Evolutionary conservation across 257 asterid genomes (phyloP).

Genomic region (Primulina tabacum): DNA sequence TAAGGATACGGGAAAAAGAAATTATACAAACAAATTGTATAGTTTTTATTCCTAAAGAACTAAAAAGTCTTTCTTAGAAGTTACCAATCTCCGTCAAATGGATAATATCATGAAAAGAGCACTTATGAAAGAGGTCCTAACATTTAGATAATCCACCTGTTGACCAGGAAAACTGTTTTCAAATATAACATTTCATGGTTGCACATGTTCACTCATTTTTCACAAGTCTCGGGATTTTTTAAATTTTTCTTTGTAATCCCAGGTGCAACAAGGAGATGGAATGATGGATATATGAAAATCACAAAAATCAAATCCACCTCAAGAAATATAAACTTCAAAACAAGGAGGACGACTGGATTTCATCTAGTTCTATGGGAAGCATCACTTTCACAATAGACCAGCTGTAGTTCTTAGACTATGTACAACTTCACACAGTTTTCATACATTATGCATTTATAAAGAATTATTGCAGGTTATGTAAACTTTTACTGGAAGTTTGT

Average conservation of each 20-base stretch:
- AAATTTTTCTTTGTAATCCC: background rate
- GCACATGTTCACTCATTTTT: background rate
- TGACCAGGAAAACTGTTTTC: background rate
- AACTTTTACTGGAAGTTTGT: background rate
- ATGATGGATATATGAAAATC: background rate
- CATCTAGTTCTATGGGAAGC: background rate
- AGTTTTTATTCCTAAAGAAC: slow-evolving; percentile 1
- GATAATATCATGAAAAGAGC: background rate
- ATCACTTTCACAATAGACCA: slow-evolving; percentile 2
- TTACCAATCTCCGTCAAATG: background rate
- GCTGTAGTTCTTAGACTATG: background rate
- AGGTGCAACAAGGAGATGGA: background rate
- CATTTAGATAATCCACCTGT: slow-evolving; percentile 11
- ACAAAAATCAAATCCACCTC: background rate
- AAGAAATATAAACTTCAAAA: background rate
- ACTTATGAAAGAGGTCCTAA: background rate
- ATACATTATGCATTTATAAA: slow-evolving; percentile 1
- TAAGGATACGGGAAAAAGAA: background rate
- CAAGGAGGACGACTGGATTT: background rate
- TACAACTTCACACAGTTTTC: background rate
- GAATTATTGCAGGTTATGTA: background rate
- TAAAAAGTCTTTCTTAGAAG: background rate
- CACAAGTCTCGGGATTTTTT: background rate
- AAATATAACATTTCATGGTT: background rate
- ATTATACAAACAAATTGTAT: slow-evolving; percentile 2